Conservation (phyloP, 768 basidiomycete species). For the Auricularia sp. region DNA sequence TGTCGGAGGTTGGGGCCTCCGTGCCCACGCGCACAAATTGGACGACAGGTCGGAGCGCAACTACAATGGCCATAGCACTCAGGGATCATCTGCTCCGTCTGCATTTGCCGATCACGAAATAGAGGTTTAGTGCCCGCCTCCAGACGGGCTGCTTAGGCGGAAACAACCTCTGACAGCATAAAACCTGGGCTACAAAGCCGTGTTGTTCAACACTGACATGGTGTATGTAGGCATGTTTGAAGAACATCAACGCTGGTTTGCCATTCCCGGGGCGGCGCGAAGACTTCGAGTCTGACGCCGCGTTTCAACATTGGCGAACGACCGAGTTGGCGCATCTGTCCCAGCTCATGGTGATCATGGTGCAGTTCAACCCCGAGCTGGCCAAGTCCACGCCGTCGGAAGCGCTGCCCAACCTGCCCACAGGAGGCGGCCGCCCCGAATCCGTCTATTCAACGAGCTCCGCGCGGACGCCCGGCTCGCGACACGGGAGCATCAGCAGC, state of each 20-base stretch:
- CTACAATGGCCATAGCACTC: too few relatives aligned
- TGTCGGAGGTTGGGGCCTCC: too few relatives aligned
- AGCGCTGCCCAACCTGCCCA: constrained; percentile 23
- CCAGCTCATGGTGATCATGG: constrained; percentile 81
- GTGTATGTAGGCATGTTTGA: constrained; percentile 63
- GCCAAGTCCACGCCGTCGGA: constrained; percentile 68
- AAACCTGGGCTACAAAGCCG: too few relatives aligned
- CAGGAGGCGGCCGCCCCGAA: constrained; percentile 37
- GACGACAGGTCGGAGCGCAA: too few relatives aligned
- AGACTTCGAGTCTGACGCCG: constrained; percentile 76
- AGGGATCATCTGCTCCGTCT: too few relatives aligned
- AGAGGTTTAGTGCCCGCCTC: too few relatives aligned
- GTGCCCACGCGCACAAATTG: too few relatives aligned
- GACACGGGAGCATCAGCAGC: constrained; percentile 57
- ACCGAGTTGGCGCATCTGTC: constrained; percentile 76
- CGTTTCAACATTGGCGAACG: constrained; percentile 77
- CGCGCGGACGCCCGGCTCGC: constrained; percentile 24
- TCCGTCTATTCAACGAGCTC: constrained; percentile 42
- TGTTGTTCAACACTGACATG: constrained; percentile 3
- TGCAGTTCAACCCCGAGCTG: constrained; percentile 75
- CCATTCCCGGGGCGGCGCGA: constrained; percentile 78
- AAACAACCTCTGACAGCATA: too few relatives aligned
- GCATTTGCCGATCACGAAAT: too few relatives aligned
- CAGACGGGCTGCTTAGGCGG: too few relatives aligned
- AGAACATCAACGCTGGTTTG: constrained; percentile 77